Conservation (phyloP, 1,139 yeast genomes). For the Nadsonia starkeyi-henricii region DNA sequence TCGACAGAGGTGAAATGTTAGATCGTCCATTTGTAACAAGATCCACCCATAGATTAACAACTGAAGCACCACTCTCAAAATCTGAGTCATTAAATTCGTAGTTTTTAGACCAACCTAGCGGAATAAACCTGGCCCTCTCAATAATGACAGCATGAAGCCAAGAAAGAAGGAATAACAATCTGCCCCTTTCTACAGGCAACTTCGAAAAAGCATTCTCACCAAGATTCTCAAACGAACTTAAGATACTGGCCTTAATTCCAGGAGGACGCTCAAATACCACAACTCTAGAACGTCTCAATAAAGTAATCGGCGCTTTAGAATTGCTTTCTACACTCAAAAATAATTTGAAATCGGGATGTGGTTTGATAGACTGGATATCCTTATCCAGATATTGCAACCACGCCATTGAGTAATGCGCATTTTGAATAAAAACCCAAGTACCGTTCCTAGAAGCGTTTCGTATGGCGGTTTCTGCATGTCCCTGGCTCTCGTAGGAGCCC, state of each 20-base stretch:
- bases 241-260: constrained; percentile 40
- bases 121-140: constrained; percentile 46
- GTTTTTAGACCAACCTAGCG: constrained; percentile 44
- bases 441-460: constrained; percentile 33
- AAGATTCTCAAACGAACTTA: constrained; percentile 23
- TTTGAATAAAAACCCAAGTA: constrained; percentile 63
- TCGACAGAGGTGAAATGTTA: constrained; percentile 32
- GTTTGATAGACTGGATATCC: constrained; percentile 23
- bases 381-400: constrained; percentile 50
- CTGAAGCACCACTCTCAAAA: constrained; percentile 35
- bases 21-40: constrained; percentile 20
- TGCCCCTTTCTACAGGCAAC: constrained; percentile 33
- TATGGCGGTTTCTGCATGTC: constrained; percentile 43
- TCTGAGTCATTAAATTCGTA: constrained; percentile 74
- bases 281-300: constrained; percentile 39
- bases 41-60: constrained; percentile 31
- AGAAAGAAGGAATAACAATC: constrained; percentile 39
- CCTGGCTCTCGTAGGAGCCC: constrained; percentile 62
- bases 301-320: constrained; percentile 35
- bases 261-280: constrained; percentile 48
- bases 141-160: constrained; percentile 60
- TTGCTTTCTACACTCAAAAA: constrained; percentile 45
- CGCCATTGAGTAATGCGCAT: constrained; percentile 53
- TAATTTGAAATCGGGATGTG: constrained; percentile 31
- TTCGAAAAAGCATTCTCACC: constrained; percentile 13